A percentile compares a stretch with the other conserved stretches of the same genome.
Conservation (phyloP, 2,329 filamentous ascomycete species). For the Botrytis deweyae region DNA sequence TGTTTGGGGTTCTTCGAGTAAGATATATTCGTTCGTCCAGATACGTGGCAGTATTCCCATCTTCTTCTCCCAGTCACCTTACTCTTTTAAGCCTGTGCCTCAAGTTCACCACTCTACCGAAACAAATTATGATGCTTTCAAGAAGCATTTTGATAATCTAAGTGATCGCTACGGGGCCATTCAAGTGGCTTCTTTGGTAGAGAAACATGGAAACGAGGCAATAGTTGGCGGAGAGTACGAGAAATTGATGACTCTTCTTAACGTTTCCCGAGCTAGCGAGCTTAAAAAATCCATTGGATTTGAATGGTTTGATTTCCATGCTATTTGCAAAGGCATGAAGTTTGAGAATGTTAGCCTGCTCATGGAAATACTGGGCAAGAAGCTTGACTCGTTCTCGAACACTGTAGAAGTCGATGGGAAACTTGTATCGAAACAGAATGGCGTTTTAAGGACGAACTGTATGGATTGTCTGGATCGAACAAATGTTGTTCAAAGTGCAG, state of each 20-base stretch:
- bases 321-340: conserved; percentile 90
- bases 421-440: conserved; percentile 57
- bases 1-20: conserved; percentile 60
- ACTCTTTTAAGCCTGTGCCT: conserved; percentile 85
- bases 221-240: conserved; percentile 79
- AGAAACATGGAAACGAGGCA: conserved; percentile 81
- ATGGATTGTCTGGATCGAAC: conserved; percentile 98
- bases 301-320: conserved; percentile 98
- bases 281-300: conserved; percentile 55
- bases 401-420: conserved; percentile 56
- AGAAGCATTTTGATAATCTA: conserved; percentile 73
- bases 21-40: conserved; percentile 81
- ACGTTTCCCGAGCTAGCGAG: conserved; percentile 53
- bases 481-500: conserved; percentile 92
- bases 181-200: conserved; percentile 80
- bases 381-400: conserved; percentile 70
- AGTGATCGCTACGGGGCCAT: conserved; percentile 69
- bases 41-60: conserved; percentile 87
- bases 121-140: conserved; percentile 76
- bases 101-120: conserved; percentile 77
- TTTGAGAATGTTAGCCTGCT: conserved; percentile 91
- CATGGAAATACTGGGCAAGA: conserved; percentile 65
- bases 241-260: conserved; percentile 63
- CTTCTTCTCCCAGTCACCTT: conserved; percentile 93
- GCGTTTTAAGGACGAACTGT: conserved; percentile 90